Evolutionary conservation across 768 basidiomycete species (phyloP), one percentile per base, ranked within the genome.

Genomic region (Mycena kentingensis): DNA sequence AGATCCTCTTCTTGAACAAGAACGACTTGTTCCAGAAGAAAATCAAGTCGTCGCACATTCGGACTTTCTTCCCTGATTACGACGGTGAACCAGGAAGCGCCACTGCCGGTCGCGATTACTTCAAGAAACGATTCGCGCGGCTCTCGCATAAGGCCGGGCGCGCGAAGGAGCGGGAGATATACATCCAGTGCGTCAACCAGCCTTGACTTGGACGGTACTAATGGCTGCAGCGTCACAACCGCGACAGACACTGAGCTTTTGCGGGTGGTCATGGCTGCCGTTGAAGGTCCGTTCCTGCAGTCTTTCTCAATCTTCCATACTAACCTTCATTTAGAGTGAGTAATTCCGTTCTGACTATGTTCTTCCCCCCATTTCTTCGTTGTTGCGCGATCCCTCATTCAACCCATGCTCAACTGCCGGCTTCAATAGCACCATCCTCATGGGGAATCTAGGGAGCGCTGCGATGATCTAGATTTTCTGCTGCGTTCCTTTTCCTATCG

Each of bases 1-100:
- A 91, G 92, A 95, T 97, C 57, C 79, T 97, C 28, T 96, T 95
- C 78, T 77, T 96, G 49, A 97, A 95, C 74, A 97, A 98, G 75
- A 88, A 93, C 61, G 94, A 98, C 66, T 77, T 96, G n/a, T 93
- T 93, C 64, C 82, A 84, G 68, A 79, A 82, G 65, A 94, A 95
- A 72, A 83, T 97, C 31, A 66, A 70, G 46, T 76, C 81, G 54
- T 94, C 92, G 21, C 82, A 90, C 66, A 92, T 97, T 69, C 86
- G 83, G 70, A 87, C 82, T 58, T 88, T 88, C 72, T 97, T 96
- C 74, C 89, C 91, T 0, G 90, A 97, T 64, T 96, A 79, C 64
- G 86, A 90, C 38, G 93, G 93, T 41, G 81, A 86, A 65, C 69
- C 81, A 2, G 80, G 81, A 5, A 87, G 92, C 57, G 79, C 82